Base-by-base conservation (phyloP, 108 stramenopile genomes). In the Stephanodiscus minutulus region DNA sequence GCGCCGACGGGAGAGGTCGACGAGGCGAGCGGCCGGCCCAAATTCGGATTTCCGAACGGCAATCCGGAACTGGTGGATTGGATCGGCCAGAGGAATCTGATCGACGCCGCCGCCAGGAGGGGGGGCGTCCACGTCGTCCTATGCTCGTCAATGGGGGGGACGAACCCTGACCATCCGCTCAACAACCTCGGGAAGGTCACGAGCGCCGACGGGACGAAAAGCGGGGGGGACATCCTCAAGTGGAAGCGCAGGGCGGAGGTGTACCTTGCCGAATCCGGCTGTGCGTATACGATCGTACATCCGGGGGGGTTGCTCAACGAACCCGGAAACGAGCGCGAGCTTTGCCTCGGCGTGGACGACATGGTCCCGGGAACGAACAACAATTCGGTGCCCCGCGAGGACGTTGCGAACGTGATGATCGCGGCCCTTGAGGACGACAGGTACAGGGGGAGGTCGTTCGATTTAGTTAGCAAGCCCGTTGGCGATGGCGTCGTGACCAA, bases 231-330 rank as follows among this genome's bases (percentile, higher is more conserved):
- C 66, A 96, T 96, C 31, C 74, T 91, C 46, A 79, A 88, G 59
- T 92, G 87, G 90, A 93, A 92, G 61, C 87, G 92, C 48, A 86
- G 85, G 68, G 74, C 90, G 0, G 90, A 91, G 62, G 68, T 62
- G 7, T 93, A 93, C 43, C 73, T 91, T 10, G 86, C 75, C 41
- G 88, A 85, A 5, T 76, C 73, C 6, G 86, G 87, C 21, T 58
- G 71, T 56, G 75, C 85, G 1, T 95, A 91, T 57, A 95, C 94
- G 9, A 95, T 93, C 61, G 83, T 95, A n/a, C 94, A 95, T 76
- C 91, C 94, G 8, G 94, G 94, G 18, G 94, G 94, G 1, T 69
- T 95, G 46, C 41, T 89, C 17, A 91, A 95, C 64, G 85, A 91
- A 72, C 78, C 77, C 2, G 91, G 92, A 2, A 82, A 84, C 46